phyloP scores from a whole-genome alignment of 768 basidiomycete species.

The Kockovaella imperatae region DNA sequence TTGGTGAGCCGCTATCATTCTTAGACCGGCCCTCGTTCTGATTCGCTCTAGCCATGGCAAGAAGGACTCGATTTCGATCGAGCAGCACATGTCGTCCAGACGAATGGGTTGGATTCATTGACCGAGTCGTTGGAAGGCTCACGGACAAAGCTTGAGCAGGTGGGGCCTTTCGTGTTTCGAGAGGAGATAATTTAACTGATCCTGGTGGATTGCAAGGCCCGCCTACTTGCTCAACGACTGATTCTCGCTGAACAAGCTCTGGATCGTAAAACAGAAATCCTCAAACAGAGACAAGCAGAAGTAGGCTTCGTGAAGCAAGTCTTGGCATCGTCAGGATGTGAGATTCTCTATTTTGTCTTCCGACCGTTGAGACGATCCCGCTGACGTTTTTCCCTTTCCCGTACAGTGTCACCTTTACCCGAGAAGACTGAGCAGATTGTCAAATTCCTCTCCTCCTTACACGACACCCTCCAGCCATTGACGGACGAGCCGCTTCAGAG shows the following conservation, averaged over 20 bases:
- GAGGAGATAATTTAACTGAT: neutral
- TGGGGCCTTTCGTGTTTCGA: constrained; percentile 47
- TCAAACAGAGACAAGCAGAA: constrained; percentile 31
- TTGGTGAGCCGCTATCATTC: constrained; percentile 50
- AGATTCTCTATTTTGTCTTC: constrained; percentile 8
- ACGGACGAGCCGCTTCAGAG: too few relatives aligned
- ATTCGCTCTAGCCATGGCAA: constrained; percentile 49
- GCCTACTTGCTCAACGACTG: constrained; percentile 57
- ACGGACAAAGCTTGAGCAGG: constrained; percentile 60
- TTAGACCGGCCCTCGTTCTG: constrained; percentile 20
- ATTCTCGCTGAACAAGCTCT: constrained; percentile 53
- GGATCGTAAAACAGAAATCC: constrained; percentile 50
- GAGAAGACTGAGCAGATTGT: constrained; percentile 13
- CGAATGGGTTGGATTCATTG: constrained; percentile 51
- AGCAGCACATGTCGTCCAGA: constrained; percentile 45
- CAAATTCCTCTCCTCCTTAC: constrained; percentile 47
- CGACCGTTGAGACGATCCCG: neutral
- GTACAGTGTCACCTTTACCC: constrained; percentile 25
- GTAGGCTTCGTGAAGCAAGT: constrained; percentile 36
- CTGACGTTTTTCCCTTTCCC: constrained; percentile 1
- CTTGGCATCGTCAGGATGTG: constrained; percentile 27
- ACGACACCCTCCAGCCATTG: constrained; percentile 49
- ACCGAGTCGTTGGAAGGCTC: constrained; percentile 63
- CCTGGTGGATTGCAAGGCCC: constrained; percentile 50
- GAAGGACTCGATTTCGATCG: constrained; percentile 59